A percentile compares a stretch with the other conserved stretches of the same genome.
Evolutionary conservation across 2,329 filamentous ascomycete species (phyloP).

Genomic region (Clonostachys rosea): DNA sequence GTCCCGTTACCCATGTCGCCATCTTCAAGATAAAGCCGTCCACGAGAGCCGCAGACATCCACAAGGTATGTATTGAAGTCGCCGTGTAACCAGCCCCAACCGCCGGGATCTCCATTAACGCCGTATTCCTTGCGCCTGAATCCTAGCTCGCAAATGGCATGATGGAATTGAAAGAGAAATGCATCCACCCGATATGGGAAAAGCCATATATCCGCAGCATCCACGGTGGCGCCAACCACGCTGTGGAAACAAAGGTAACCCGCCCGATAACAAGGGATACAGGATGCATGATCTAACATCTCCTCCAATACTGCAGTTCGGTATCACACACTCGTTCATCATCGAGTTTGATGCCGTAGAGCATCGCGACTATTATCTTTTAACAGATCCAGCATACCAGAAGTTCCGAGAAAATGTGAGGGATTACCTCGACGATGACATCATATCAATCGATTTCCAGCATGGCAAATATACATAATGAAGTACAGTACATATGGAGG

Average conservation of each 20-base stretch:
- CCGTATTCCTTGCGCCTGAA: too few species aligned
- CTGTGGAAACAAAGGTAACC: too few species aligned
- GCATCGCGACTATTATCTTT: conserved; percentile 66
- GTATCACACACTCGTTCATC: conserved; percentile 66
- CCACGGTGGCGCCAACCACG: too few species aligned
- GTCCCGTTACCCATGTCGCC: too few species aligned
- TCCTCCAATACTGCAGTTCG: conserved; percentile 34
- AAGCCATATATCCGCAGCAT: conserved; percentile 53
- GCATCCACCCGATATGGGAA: conserved; percentile 55
- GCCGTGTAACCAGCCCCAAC: too few species aligned
- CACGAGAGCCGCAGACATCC: too few species aligned
- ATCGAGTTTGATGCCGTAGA: conserved; percentile 58
- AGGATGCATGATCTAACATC: too few species aligned
- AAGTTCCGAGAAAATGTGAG: conserved; percentile 44
- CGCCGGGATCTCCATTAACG: too few species aligned
- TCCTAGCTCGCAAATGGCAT: conserved; percentile 8
- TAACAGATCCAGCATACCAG: conserved; percentile 59
- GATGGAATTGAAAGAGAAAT: conserved; percentile 50
- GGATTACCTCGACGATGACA: not conserved
- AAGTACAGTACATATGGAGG: conserved; percentile 5
- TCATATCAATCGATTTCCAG: not conserved
- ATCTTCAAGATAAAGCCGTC: too few species aligned
- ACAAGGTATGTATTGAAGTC: too few species aligned
- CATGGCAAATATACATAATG: not conserved
- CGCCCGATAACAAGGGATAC: too few species aligned